These are phyloP conservation scores for Terana coerulea DNA, from an alignment of 768 basidiomycete species.

Conservation along the genomic window DNA sequence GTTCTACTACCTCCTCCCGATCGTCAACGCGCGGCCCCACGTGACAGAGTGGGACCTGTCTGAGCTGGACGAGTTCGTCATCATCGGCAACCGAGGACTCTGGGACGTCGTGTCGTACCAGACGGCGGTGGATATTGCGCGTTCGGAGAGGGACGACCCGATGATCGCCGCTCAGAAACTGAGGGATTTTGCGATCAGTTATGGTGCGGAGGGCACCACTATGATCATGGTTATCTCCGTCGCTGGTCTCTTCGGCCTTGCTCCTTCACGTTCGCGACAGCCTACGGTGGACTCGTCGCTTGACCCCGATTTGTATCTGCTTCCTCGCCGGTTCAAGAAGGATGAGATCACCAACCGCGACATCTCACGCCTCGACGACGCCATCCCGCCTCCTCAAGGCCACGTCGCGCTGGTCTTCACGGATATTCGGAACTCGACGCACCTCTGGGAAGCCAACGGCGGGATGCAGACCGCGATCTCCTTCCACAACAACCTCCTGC, in stretches of 20 bases:
- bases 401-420: slow-evolving; percentile 94
- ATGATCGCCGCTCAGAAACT: slow-evolving; percentile 96
- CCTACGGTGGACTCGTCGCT: slow-evolving; percentile 42
- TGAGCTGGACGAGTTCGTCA: slow-evolving; percentile 91
- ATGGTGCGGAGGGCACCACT: slow-evolving; percentile 87
- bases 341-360: slow-evolving; percentile 54
- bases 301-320: slow-evolving; percentile 34
- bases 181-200: slow-evolving; percentile 94
- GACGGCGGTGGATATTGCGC: slow-evolving; percentile 94
- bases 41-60: slow-evolving; percentile 65
- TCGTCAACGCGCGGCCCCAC: slow-evolving; percentile 87
- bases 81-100: slow-evolving; percentile 87
- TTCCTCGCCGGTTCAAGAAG: slow-evolving; percentile 32
- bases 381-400: slow-evolving; percentile 82
- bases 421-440: slow-evolving; percentile 95
- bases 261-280: slow-evolving; percentile 39
- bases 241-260: slow-evolving; percentile 64
- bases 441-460: slow-evolving; percentile 92
- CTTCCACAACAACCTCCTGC: slow-evolving; percentile 82
- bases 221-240: slow-evolving; percentile 98
- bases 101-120: slow-evolving; percentile 96
- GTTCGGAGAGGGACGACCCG: slow-evolving; percentile 66
- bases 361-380: slow-evolving; percentile 63
- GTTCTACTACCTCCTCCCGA: slow-evolving; percentile 83
- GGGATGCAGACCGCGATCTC: slow-evolving; percentile 95